These are phyloP conservation scores for Lophiostoma macrostomum DNA, from an alignment of 495 filamentous ascomycete genomes.

Conservation along the genomic window DNA sequence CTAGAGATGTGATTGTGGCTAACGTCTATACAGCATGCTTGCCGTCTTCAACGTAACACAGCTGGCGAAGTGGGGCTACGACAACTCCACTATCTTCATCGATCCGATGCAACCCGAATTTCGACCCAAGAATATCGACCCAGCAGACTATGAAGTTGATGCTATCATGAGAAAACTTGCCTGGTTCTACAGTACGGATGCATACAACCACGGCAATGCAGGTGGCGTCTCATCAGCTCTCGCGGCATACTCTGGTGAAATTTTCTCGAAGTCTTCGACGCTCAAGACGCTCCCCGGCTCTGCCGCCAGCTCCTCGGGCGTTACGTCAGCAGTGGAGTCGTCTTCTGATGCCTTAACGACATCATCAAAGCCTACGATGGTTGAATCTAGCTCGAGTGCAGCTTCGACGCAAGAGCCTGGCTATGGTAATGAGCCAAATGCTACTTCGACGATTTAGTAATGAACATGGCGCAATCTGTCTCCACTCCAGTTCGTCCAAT, in stretches of 20 bases:
- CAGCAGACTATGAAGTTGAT: conserved; percentile 11
- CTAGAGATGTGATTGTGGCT: not conserved
- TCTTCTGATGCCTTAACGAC: no score
- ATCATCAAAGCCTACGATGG: no score
- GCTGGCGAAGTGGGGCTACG: conserved; percentile 48
- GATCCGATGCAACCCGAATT: conserved; percentile 41
- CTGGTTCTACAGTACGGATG: conserved; percentile 27
- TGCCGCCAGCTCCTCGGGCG: no score
- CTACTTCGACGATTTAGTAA: no score
- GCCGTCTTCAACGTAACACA: conserved; percentile 56
- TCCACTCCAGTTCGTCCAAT: no score
- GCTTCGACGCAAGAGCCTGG: no score
- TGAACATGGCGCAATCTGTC: no score
- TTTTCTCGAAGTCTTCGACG: not conserved
- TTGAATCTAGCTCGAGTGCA: no score
- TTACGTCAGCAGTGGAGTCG: no score
- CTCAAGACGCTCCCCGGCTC: not conserved
- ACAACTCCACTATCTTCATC: conserved; percentile 43
- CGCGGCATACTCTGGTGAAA: conserved; percentile 4
- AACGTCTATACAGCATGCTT: conserved; percentile 49
- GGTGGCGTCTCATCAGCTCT: conserved; percentile 10
- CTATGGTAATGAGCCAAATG: no score
- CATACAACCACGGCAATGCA: conserved; percentile 20
- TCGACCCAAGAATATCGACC: conserved; percentile 14
- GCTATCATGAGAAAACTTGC: conserved; percentile 24